Conservation (phyloP, 2,329 filamentous ascomycete genomes). For the Emmonsia crescens region DNA sequence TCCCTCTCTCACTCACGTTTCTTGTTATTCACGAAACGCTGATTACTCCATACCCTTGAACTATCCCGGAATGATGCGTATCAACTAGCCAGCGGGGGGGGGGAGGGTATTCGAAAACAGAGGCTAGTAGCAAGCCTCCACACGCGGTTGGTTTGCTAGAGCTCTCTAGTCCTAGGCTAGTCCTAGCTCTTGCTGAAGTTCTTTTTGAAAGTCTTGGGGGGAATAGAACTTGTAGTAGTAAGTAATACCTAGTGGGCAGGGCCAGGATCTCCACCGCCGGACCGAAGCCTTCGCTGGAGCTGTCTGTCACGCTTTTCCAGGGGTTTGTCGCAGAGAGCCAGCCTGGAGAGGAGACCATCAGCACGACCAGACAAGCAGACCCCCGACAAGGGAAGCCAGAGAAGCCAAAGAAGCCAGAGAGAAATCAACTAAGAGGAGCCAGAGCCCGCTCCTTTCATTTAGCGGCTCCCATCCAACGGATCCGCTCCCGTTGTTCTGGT, state of each 20-base stretch:
- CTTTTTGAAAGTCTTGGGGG: background rate
- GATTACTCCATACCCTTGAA: no score
- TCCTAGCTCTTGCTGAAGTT: background rate
- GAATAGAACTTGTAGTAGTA: no score
- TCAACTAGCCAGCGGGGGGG: background rate
- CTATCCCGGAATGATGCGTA: background rate
- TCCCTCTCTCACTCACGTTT: background rate
- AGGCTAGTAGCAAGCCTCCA: background rate
- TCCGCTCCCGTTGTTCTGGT: constrained; percentile 28
- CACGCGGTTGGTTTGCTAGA: background rate
- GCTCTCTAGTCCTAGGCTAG: background rate
- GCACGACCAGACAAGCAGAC: background rate
- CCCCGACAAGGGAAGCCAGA: background rate
- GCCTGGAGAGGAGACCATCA: background rate
- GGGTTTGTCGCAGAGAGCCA: background rate
- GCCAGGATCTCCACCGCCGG: background rate
- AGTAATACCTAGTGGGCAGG: no score
- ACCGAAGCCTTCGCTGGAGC: background rate
- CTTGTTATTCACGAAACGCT: background rate
- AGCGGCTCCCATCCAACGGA: constrained; percentile 23
- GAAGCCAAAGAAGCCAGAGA: background rate
- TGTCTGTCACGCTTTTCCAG: constrained; percentile 1
- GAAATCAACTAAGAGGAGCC: background rate
- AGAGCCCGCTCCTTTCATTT: background rate
- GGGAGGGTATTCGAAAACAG: background rate